These are phyloP conservation scores for Stentor coeruleus DNA, from an alignment of 73 alveolate species.

Conservation along the genomic window DNA sequence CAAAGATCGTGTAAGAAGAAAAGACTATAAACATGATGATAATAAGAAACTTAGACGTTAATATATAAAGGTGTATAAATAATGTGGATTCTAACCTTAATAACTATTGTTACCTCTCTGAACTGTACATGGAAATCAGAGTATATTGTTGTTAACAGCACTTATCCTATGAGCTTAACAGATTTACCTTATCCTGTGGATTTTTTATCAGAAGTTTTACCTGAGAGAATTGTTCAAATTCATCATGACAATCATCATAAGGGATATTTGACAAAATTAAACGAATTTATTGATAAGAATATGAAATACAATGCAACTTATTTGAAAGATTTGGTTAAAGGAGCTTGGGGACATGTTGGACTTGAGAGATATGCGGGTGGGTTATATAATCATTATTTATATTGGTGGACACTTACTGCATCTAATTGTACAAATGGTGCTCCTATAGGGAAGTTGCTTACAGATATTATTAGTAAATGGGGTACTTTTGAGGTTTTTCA, in stretches of 20 bases:
- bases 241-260: neutral
- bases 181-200: neutral
- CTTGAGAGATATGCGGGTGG: constrained; percentile 10
- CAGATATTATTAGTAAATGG: neutral
- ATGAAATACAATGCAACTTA: neutral
- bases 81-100: neutral
- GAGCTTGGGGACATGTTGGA: neutral
- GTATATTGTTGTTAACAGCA: neutral
- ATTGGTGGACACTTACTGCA: constrained; percentile 4
- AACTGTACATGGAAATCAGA: neutral
- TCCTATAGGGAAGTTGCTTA: neutral
- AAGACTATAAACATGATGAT: too few relatives aligned
- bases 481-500: neutral
- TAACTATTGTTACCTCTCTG: neutral
- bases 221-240: neutral
- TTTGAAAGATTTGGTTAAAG: neutral
- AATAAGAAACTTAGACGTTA: too few relatives aligned
- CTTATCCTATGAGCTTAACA: neutral
- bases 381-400: constrained; percentile 1
- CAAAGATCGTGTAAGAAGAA: too few relatives aligned
- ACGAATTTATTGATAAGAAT: neutral
- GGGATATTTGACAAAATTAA: neutral
- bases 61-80: too few relatives aligned
- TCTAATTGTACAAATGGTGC: neutral
- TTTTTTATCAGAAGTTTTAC: neutral